These are phyloP conservation scores for Gossypium australe DNA, from an alignment of 345 rosid genomes.

Conservation along the genomic window DNA sequence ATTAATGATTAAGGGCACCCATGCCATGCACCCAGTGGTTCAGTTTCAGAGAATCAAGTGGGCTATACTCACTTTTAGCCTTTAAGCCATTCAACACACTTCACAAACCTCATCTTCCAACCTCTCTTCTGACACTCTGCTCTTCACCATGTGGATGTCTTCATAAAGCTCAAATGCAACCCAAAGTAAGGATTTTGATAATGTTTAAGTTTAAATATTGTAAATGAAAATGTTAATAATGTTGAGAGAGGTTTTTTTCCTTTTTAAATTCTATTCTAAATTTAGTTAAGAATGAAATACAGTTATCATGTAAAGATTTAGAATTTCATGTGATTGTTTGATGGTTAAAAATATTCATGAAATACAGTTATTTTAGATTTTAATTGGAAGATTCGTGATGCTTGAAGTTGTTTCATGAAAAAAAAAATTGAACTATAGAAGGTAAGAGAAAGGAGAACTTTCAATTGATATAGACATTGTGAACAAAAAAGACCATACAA, in stretches of 20 bases:
- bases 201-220: too few species aligned
- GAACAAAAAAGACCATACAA: too few species aligned
- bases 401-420: fast-evolving
- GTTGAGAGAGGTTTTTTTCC: too few species aligned
- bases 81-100: constrained; percentile 20
- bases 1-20: not conserved
- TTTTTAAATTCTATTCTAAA: too few species aligned
- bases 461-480: too few species aligned
- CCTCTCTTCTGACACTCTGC: not conserved
- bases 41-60: constrained; percentile 24
- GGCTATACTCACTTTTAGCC: constrained; percentile 24
- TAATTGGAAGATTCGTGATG: fast-evolving
- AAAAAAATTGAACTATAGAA: too few species aligned
- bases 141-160: not conserved
- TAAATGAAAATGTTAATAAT: too few species aligned
- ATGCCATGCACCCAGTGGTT: not conserved
- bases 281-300: too few species aligned
- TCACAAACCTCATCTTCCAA: constrained; percentile 20
- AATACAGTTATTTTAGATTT: too few species aligned
- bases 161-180: not conserved
- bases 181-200: not conserved
- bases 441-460: fast-evolving
- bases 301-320: too few species aligned
- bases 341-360: too few species aligned
- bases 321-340: too few species aligned